Percentiles rank a stretch among this genome's conserved stretches.
phyloP scores from a whole-genome alignment of 2,329 filamentous ascomycete species.

The Xylariaceae sp. region DNA sequence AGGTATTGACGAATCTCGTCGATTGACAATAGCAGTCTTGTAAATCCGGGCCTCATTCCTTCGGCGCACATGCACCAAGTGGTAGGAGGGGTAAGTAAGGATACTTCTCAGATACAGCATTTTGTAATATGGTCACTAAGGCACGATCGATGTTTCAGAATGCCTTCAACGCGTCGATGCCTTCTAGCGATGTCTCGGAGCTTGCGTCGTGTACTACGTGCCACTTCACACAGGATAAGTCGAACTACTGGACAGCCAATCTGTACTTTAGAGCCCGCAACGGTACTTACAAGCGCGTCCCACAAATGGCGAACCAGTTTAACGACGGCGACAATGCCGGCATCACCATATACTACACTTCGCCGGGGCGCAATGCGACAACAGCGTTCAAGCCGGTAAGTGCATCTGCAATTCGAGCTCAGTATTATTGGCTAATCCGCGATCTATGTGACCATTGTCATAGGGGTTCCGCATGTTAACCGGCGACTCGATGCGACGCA shows the following conservation, averaged over 20 bases:
- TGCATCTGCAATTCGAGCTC: constrained; percentile 34
- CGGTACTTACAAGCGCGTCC: constrained; percentile 18
- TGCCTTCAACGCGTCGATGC: constrained; percentile 14
- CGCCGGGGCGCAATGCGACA: constrained; percentile 25
- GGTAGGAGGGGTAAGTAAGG: constrained; percentile 13
- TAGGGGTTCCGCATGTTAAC: constrained; percentile 41
- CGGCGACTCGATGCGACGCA: constrained; percentile 32
- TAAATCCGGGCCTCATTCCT: constrained; percentile 14
- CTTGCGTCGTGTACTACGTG: constrained; percentile 30
- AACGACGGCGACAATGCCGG: constrained; percentile 16
- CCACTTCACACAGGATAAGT: constrained; percentile 31
- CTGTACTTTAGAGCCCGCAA: too few species aligned
- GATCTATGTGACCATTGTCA: constrained; percentile 37
- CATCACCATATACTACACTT: constrained; percentile 33
- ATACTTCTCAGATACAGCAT: neutral
- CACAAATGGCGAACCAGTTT: constrained; percentile 16
- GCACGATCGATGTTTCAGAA: constrained; percentile 6
- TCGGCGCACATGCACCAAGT: constrained; percentile 16
- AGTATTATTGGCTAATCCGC: neutral
- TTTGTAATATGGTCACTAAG: neutral
- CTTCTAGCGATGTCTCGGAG: constrained; percentile 12
- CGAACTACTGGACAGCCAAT: constrained; percentile 30
- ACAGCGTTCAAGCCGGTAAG: constrained; percentile 42
- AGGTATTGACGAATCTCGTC: neutral
- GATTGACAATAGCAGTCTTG: constrained; percentile 6